Conservation (phyloP, 2,329 filamentous ascomycete species). For the Pseudogymnoascus sp. region DNA sequence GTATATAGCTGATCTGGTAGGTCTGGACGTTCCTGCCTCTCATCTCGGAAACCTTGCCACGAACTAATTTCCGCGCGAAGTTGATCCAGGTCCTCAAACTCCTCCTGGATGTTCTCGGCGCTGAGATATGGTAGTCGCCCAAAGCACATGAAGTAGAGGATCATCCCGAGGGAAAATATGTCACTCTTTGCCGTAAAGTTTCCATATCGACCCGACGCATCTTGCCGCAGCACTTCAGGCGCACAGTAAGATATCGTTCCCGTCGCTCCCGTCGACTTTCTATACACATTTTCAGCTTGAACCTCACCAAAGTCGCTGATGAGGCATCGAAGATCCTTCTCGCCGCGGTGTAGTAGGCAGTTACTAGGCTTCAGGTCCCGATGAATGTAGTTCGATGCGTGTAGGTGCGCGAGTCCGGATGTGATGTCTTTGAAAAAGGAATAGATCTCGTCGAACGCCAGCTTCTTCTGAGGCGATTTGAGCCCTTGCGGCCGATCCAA, state of each 20-base stretch:
- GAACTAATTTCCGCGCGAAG: conserved; percentile 76
- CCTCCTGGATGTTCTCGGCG: conserved; percentile 79
- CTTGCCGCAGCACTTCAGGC: conserved; percentile 75
- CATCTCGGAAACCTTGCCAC: conserved; percentile 82
- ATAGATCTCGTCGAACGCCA: conserved; percentile 87
- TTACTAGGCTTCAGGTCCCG: conserved; percentile 95
- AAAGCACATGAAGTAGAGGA: conserved; percentile 97
- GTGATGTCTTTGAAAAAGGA: conserved; percentile 95
- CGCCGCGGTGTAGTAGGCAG: conserved; percentile 74
- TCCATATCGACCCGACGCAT: conserved; percentile 55
- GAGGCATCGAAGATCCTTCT: conserved; percentile 65
- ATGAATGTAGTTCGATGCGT: conserved; percentile 88
- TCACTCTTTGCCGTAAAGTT: conserved; percentile 98
- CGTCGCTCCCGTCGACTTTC: conserved; percentile 87
- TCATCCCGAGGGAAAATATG: conserved; percentile 98
- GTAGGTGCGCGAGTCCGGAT: conserved; percentile 81
- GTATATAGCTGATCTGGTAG: conserved; percentile 80
- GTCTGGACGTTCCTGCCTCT: conserved; percentile 66
- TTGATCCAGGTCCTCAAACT: conserved; percentile 81
- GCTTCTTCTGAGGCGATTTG: conserved; percentile 21
- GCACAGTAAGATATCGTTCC: conserved; percentile 97
- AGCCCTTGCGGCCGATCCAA: conserved; percentile 46
- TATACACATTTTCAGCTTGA: conserved; percentile 69
- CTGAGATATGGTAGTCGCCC: conserved; percentile 76
- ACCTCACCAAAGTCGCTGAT: conserved; percentile 99